phyloP scores from a whole-genome alignment of 352 stramenopile genomes.

The Phytophthora pistaciae region DNA sequence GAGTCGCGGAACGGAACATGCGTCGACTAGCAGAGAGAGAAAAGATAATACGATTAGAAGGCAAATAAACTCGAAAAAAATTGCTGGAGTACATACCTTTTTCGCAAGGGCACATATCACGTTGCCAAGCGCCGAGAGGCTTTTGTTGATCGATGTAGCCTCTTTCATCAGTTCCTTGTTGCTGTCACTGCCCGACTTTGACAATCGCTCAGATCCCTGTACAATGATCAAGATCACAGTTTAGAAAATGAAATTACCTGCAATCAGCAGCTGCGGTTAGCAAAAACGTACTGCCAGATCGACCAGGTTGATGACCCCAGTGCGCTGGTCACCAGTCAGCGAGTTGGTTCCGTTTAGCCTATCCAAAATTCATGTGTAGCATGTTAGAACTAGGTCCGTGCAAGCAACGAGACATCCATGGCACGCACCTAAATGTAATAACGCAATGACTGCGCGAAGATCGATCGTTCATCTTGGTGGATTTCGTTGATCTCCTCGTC shows the following conservation, averaged over 20 bases:
- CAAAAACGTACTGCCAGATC: slow-evolving; percentile 70
- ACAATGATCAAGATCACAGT: background rate
- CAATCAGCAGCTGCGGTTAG: background rate
- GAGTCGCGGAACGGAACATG: slow-evolving; percentile 92
- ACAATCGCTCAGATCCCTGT: slow-evolving; percentile 86
- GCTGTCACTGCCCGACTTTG: slow-evolving; percentile 79
- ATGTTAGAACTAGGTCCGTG: background rate
- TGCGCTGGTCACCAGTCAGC: slow-evolving; percentile 62
- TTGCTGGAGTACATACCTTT: slow-evolving; percentile 53
- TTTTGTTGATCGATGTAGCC: slow-evolving; percentile 90
- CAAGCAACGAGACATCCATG: background rate
- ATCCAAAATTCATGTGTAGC: background rate
- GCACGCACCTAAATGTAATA: slow-evolving; percentile 77
- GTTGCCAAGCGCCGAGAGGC: slow-evolving; percentile 83
- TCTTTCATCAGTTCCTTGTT: slow-evolving; percentile 87
- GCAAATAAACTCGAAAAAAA: background rate
- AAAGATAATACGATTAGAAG: background rate
- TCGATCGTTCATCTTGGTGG: slow-evolving; percentile 86
- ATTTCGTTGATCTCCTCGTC: slow-evolving; percentile 75
- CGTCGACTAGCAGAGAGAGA: slow-evolving; percentile 41
- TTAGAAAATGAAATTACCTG: background rate
- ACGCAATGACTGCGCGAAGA: slow-evolving; percentile 89
- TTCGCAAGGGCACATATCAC: slow-evolving; percentile 86
- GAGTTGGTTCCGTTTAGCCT: slow-evolving; percentile 74
- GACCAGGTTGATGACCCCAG: slow-evolving; percentile 80